Percentiles rank a stretch among this genome's conserved stretches.
Evolutionary conservation across 495 filamentous ascomycete species (phyloP).

Genomic region (Penicillium steckii): DNA sequence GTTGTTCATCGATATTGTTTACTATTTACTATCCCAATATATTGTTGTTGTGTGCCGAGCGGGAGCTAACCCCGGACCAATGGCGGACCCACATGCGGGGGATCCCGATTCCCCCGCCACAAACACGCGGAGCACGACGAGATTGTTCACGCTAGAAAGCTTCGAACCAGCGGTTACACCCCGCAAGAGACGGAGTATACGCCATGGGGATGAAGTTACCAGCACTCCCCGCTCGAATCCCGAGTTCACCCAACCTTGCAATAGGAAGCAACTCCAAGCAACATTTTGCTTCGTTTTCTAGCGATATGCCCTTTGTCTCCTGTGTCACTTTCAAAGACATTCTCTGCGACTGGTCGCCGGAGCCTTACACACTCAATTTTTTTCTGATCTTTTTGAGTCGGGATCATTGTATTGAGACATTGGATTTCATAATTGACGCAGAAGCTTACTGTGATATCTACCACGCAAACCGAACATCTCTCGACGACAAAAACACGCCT

Average conservation of each 20-base stretch:
- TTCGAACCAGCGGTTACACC: not conserved
- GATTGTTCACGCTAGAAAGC: constrained; percentile 1
- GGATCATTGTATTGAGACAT: constrained; percentile 4
- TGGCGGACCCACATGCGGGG: constrained; percentile 13
- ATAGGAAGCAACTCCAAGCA: not conserved
- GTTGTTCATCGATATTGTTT: no score
- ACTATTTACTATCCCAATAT: no score
- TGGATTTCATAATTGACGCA: constrained; percentile 2
- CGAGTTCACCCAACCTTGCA: no score
- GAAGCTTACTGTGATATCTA: not conserved
- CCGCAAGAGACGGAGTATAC: no score
- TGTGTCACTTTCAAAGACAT: not conserved
- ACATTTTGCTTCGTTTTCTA: not conserved
- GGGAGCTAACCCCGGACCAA: no score
- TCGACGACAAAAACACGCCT: not conserved
- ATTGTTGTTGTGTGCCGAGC: no score
- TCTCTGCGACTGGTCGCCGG: not conserved
- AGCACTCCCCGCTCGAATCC: no score
- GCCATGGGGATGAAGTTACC: no score
- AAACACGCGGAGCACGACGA: constrained; percentile 11
- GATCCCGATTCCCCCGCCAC: constrained; percentile 11
- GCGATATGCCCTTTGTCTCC: not conserved
- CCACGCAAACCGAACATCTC: not conserved
- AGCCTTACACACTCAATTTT: constrained; percentile 5
- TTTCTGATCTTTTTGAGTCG: not conserved